phyloP scores from a whole-genome alignment of 2,329 filamentous ascomycete genomes.

The Trichophyton schoenleinii region DNA sequence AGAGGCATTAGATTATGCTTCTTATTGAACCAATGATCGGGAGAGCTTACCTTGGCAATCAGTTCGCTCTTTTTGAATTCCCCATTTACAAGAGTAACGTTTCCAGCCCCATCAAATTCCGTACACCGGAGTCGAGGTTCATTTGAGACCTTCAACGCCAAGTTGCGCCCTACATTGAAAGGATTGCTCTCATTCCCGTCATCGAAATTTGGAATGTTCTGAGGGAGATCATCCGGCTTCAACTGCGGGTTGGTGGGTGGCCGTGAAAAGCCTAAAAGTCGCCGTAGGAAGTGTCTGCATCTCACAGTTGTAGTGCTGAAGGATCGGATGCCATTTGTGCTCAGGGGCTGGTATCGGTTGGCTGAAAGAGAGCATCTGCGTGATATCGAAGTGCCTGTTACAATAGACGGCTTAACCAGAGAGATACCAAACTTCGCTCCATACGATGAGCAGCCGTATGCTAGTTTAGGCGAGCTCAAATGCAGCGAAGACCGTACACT shows the following conservation, averaged over 20 bases:
- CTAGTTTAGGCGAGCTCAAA: background rate
- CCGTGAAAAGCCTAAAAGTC: constrained; percentile 25
- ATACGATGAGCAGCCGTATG: background rate
- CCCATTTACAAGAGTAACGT: constrained; percentile 82
- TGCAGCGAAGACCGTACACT: background rate
- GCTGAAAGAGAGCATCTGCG: background rate
- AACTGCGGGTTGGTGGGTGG: constrained; percentile 28
- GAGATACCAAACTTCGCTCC: background rate
- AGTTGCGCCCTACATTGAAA: constrained; percentile 56
- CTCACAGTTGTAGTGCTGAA: constrained; percentile 22
- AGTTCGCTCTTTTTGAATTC: constrained; percentile 97
- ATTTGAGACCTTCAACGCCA: constrained; percentile 63
- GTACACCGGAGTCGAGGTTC: constrained; percentile 84
- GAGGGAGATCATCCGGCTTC: constrained; percentile 46
- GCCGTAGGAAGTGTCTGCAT: constrained; percentile 24
- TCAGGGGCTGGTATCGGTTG: background rate
- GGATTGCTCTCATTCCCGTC: constrained; percentile 48
- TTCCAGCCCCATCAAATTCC: constrained; percentile 83
- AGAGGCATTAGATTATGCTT: background rate
- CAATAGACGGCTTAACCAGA: background rate
- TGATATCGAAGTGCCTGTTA: background rate
- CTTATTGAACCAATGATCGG: background rate
- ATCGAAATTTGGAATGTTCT: constrained; percentile 43
- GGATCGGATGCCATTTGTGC: constrained; percentile 5
- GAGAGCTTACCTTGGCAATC: constrained; percentile 63